Evolutionary conservation across 2,329 filamentous ascomycete species (phyloP), one percentile per base, ranked within the genome.

Genomic region (Xylaria sp.): DNA sequence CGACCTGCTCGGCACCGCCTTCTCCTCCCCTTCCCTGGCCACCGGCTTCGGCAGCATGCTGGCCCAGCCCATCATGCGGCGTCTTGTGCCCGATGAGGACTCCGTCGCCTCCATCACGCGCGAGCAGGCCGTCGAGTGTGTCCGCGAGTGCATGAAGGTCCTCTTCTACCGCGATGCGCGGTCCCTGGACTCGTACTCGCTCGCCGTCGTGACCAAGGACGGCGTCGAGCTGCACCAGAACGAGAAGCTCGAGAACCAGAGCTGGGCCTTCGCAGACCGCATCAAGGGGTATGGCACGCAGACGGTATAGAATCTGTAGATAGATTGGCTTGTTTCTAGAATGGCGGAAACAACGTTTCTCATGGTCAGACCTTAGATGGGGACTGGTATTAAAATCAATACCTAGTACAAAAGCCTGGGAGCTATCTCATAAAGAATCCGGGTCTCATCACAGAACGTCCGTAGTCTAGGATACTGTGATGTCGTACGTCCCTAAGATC

Each of bases 91-190:
- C 28, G 93, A 97, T 75, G 96, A 98, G 81, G 91, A 88, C 75
- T 85, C 92, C 49, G 90, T 92, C 40, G 85, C 89, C 75, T 84
- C 89, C 68, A 85, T 98, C 72, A 90, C 85, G 48, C 88, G 89
- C 79, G 94, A 97, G 76, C 82, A 92, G 79, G 96, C 96, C 58
- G 85, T 97, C 69, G 85, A 91, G 67, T 88, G 93, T 48, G 83
- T 99, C 78, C 92, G 92, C 85, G 92, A 97, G 83, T 97, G 94
- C 82, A 94, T 99, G 93, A 98, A 98, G 88, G 95, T 98, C 62
- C 87, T 99, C 69, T 99, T 93, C 85, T 99, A 99, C 86, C 89
- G 96, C 76, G 96, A 99, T 83, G 96, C 96, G 53, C 90, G 96
- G 81, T 97, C 93, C 83, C 83, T 96, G 83, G 94, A 97, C 82